These are phyloP conservation scores for Colletotrichum sp. DNA, from an alignment of 2,329 filamentous ascomycete species.

Conservation along the genomic window DNA sequence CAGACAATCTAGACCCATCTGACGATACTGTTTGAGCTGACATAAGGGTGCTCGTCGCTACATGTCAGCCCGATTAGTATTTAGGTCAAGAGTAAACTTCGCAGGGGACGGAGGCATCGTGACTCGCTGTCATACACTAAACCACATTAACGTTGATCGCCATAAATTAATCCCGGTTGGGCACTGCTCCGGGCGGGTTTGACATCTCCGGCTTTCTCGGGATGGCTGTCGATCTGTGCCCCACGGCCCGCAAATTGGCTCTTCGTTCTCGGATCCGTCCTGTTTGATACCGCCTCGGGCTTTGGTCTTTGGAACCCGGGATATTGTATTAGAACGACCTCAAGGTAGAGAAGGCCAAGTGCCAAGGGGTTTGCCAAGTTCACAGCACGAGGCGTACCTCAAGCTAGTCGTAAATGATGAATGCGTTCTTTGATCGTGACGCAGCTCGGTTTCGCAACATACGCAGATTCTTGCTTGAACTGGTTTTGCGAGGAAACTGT, in stretches of 20 bases:
- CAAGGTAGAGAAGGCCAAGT: background rate
- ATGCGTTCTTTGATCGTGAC: background rate
- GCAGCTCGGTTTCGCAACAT: background rate
- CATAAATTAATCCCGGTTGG: background rate
- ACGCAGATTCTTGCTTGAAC: background rate
- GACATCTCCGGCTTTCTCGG: background rate
- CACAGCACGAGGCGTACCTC: background rate
- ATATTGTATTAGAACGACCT: background rate
- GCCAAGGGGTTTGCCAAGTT: background rate
- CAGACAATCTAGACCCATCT: background rate
- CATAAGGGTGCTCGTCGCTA: background rate
- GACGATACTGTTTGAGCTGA: background rate
- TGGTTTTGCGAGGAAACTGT: background rate
- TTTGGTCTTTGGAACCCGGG: background rate
- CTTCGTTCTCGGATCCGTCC: background rate
- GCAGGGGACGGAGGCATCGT: background rate
- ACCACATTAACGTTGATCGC: background rate
- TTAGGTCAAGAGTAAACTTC: background rate
- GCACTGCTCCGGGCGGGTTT: background rate
- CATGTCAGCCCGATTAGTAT: background rate
- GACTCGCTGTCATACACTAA: background rate
- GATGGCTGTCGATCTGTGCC: background rate
- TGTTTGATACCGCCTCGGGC: background rate
- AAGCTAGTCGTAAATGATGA: background rate
- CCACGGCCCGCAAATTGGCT: background rate